These are phyloP conservation scores for Adansonia madagascariensis DNA, from an alignment of 441 rosid genomes.

Conservation along the genomic window DNA sequence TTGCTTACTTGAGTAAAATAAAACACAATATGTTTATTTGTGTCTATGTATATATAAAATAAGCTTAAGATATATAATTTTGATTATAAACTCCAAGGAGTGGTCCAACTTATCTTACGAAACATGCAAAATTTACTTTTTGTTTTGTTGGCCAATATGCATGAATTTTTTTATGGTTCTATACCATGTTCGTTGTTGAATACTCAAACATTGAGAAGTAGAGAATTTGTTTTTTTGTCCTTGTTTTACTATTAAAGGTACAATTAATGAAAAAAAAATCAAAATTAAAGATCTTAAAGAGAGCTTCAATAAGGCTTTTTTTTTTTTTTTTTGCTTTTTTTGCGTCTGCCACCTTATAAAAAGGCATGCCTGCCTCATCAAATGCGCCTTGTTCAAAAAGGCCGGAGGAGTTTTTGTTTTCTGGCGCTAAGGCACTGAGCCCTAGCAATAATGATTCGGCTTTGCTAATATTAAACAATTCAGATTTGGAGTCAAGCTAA, in stretches of 20 bases:
- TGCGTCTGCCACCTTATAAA: not conserved
- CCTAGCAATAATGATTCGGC: not conserved
- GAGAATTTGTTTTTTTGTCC: not conserved
- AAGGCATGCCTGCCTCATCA: not conserved
- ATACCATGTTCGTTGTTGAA: not conserved
- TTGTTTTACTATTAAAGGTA: not conserved
- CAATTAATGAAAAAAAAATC: not conserved
- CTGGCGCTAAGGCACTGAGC: too few species aligned
- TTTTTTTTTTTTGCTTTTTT: too few species aligned
- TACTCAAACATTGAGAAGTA: not conserved
- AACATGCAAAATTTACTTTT: not conserved
- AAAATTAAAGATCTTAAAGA: not conserved
- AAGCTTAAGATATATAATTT: not conserved
- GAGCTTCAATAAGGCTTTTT: not conserved
- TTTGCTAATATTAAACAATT: not conserved
- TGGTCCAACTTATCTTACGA: not conserved
- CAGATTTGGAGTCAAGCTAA: not conserved
- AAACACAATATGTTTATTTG: not conserved
- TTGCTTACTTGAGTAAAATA: not conserved
- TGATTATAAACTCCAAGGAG: not conserved
- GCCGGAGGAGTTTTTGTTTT: not conserved
- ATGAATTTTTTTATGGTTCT: not conserved
- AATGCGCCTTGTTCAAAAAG: not conserved
- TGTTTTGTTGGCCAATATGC: not conserved
- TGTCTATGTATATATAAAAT: not conserved